A percentile compares a stretch with the other conserved stretches of the same genome.
These are phyloP conservation scores for Arxiozyma bovina DNA, from an alignment of 1,139 yeast species.

Conservation along the genomic window DNA sequence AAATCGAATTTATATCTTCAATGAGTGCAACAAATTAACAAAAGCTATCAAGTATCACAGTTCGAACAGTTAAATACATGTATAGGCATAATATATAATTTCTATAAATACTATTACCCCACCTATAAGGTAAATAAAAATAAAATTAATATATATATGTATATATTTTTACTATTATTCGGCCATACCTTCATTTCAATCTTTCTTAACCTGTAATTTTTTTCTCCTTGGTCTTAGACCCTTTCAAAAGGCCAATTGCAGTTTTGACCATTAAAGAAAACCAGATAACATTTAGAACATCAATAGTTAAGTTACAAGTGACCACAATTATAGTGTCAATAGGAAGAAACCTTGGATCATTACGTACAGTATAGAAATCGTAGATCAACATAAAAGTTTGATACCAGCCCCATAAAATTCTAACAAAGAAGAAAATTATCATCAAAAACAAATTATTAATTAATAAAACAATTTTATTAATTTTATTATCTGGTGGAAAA, in stretches of 20 bases:
- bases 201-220: conserved; percentile 7
- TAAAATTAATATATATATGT: no score
- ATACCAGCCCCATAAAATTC: conserved; percentile 86
- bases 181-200: not conserved
- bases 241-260: conserved; percentile 40
- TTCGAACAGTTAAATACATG: no score
- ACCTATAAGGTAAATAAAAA: no score
- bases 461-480: conserved; percentile 44
- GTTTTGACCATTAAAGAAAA: conserved; percentile 75
- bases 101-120: no score
- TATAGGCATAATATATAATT: no score
- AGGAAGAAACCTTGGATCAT: conserved; percentile 38
- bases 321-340: conserved; percentile 46
- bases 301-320: conserved; percentile 54
- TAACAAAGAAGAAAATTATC: conserved; percentile 59
- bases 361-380: conserved; percentile 41
- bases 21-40: no score
- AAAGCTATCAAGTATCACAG: no score
- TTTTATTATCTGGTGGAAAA: conserved; percentile 35
- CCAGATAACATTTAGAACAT: conserved; percentile 65
- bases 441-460: conserved; percentile 67
- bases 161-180: not conserved
- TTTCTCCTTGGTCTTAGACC: conserved; percentile 9
- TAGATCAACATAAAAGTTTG: conserved; percentile 47
- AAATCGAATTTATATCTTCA: no score